Conservation (phyloP, 2,329 filamentous ascomycete genomes). For the Zymoseptoria tritici region DNA sequence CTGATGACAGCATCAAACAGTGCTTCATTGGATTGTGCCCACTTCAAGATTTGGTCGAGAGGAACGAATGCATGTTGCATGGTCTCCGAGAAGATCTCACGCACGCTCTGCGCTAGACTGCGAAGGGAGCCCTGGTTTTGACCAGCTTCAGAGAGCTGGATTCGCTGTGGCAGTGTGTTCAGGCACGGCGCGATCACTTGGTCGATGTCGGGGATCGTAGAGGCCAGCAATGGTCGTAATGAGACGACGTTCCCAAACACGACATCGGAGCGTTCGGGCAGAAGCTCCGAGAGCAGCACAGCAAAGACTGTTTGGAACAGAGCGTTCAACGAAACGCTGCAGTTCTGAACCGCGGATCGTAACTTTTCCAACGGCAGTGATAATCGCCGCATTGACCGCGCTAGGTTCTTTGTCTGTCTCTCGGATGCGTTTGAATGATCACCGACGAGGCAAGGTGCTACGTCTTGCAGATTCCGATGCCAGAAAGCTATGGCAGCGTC, state of each 20-base stretch:
- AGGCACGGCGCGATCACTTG: conserved; percentile 14
- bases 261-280: conserved; percentile 5
- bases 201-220: conserved; percentile 5
- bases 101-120: neutral
- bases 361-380: neutral
- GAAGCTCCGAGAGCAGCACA: conserved; percentile 4
- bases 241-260: conserved; percentile 14
- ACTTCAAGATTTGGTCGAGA: conserved; percentile 8
- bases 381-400: conserved; percentile 1
- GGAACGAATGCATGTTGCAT: conserved; percentile 10
- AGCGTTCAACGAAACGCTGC: neutral
- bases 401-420: neutral
- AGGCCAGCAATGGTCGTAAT: neutral
- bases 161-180: conserved; percentile 8
- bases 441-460: neutral
- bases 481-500: neutral
- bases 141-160: conserved; percentile 3
- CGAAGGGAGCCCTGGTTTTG: neutral
- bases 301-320: conserved; percentile 9
- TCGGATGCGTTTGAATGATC: neutral
- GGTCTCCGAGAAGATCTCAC: conserved; percentile 6
- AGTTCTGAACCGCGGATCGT: neutral
- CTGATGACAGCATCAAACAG: conserved; percentile 12
- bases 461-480: neutral
- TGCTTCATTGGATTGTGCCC: conserved; percentile 8